A percentile compares a stretch with the other conserved stretches of the same genome.
Conservation (phyloP, 148 eudicot species). For the Cornus suecica region DNA sequence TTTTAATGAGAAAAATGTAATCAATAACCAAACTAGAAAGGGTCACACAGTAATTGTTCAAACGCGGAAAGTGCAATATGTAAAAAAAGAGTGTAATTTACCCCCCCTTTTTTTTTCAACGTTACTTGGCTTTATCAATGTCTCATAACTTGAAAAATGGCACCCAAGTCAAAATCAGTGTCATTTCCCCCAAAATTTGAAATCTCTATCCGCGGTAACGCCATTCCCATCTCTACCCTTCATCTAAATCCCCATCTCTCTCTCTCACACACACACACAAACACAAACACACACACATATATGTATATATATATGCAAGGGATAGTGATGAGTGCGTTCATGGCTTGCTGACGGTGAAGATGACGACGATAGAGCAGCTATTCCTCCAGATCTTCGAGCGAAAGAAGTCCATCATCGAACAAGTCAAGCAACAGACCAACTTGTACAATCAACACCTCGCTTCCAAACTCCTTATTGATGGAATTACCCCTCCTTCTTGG, state of each 20-base stretch:
- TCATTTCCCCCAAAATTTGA: slow-evolving; percentile 15
- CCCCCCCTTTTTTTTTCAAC: too few species aligned
- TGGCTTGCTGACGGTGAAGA: slow-evolving; percentile 14
- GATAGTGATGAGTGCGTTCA: not conserved
- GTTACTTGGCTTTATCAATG: too few species aligned
- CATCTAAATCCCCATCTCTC: not conserved
- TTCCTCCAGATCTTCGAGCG: slow-evolving; percentile 69
- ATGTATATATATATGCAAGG: not conserved
- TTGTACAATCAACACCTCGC: slow-evolving; percentile 65
- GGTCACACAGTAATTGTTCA: too few species aligned
- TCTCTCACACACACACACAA: too few species aligned
- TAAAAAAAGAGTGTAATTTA: too few species aligned
- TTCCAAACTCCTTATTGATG: slow-evolving; percentile 64
- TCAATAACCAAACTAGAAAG: too few species aligned
- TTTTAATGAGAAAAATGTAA: too few species aligned
- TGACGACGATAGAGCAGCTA: slow-evolving; percentile 72
- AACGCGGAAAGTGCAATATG: too few species aligned
- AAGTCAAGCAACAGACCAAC: slow-evolving; percentile 57
- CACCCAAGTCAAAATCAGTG: not conserved
- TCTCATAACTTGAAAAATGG: too few species aligned
- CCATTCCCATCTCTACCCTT: not conserved
- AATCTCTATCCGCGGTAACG: slow-evolving; percentile 14
- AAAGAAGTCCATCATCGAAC: slow-evolving; percentile 52
- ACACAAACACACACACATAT: too few species aligned
- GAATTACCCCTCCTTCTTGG: slow-evolving; percentile 69